These are phyloP conservation scores for Mortierella sp. DNA, from an alignment of 371 early-diverging fungal species.

Conservation along the genomic window DNA sequence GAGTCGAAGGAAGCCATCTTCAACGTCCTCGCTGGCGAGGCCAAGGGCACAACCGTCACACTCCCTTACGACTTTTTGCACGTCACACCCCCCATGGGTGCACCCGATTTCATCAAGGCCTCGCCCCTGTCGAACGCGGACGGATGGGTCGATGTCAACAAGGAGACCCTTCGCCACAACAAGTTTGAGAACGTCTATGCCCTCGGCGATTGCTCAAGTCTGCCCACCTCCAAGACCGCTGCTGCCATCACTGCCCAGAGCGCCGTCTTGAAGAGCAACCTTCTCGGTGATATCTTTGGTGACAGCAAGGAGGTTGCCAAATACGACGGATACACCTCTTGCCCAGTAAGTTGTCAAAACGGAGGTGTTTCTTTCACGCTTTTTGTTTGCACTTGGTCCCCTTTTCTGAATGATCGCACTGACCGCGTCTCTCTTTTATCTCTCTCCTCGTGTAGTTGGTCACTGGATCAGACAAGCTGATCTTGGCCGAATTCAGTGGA, in stretches of 20 bases:
- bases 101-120: conserved; percentile 83
- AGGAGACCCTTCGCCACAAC: conserved; percentile 83
- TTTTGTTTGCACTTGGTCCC: neutral
- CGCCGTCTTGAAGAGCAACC: conserved; percentile 80
- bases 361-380: conserved; percentile 40
- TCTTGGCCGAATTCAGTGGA: conserved; percentile 92
- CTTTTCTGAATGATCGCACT: neutral
- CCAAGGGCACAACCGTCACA: conserved; percentile 66
- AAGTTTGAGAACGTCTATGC: conserved; percentile 85
- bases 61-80: conserved; percentile 87
- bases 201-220: conserved; percentile 85
- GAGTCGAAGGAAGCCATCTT: conserved; percentile 81
- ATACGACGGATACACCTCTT: conserved; percentile 87
- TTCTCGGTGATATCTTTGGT: conserved; percentile 74
- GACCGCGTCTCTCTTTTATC: neutral
- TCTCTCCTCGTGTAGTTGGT: conserved; percentile 39
- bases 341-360: conserved; percentile 70
- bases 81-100: conserved; percentile 89
- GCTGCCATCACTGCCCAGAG: conserved; percentile 90
- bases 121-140: conserved; percentile 80
- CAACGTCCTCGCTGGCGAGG: conserved; percentile 68
- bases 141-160: conserved; percentile 89
- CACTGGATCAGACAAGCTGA: conserved; percentile 82
- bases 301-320: conserved; percentile 25
- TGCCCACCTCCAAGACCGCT: conserved; percentile 94